Evolutionary conservation across 2,329 filamentous ascomycete genomes (phyloP).

Genomic region (Aspergillus cejpii): DNA sequence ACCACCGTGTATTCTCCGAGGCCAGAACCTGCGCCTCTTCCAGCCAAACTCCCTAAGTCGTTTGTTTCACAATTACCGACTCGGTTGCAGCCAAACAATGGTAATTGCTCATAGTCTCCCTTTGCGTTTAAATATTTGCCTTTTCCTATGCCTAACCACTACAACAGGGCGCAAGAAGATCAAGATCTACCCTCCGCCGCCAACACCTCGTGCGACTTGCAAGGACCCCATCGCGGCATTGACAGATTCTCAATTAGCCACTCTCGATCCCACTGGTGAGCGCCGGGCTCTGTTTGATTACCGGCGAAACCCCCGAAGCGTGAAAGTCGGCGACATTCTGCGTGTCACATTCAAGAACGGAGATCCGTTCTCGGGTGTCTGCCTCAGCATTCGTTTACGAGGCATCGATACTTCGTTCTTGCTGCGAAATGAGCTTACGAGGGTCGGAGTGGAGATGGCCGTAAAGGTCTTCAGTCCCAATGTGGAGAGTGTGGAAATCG

Average conservation of each 20-base stretch:
- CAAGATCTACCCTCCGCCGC: slow-evolving; percentile 47
- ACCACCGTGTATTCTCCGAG: slow-evolving; percentile 44
- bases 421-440: slow-evolving; percentile 76
- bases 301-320: slow-evolving; percentile 67
- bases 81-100: slow-evolving; percentile 33
- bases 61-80: slow-evolving; percentile 40
- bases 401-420: slow-evolving; percentile 84
- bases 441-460: slow-evolving; percentile 92
- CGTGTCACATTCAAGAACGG: slow-evolving; percentile 78
- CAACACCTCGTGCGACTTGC: slow-evolving; percentile 32
- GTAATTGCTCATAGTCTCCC: slow-evolving; percentile 22
- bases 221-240: slow-evolving; percentile 62
- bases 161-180: slow-evolving; percentile 44
- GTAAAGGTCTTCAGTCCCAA: slow-evolving; percentile 90
- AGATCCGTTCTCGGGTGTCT: slow-evolving; percentile 85
- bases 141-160: not conserved
- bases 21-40: slow-evolving; percentile 37
- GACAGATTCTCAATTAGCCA: slow-evolving; percentile 60
- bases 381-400: slow-evolving; percentile 77
- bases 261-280: slow-evolving; percentile 77
- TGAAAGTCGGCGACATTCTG: slow-evolving; percentile 80
- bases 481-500: slow-evolving; percentile 84
- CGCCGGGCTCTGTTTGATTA: slow-evolving; percentile 72
- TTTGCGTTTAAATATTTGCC: not conserved
- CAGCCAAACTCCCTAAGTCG: slow-evolving; percentile 36